Percentiles rank a stretch among this genome's conserved stretches.
Conservation (phyloP, 768 basidiomycete species). For the Cubamyces sp. region DNA sequence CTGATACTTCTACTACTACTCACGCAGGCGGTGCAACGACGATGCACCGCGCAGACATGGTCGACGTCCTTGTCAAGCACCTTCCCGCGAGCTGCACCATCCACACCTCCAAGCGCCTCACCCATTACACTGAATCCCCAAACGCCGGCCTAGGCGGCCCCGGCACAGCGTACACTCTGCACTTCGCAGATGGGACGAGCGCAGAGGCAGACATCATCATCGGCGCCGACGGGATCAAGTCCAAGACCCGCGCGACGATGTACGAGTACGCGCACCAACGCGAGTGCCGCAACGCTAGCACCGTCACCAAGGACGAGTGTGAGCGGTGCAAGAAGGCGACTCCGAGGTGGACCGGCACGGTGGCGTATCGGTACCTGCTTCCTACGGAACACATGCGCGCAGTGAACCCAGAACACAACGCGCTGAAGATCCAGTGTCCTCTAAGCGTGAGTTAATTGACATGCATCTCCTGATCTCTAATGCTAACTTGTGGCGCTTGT, state of each 20-base stretch:
- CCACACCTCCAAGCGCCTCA: constrained; percentile 31
- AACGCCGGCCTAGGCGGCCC: constrained; percentile 2
- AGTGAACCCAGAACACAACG: constrained; percentile 24
- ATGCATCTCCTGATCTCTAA: background rate
- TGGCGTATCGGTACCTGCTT: constrained; percentile 34
- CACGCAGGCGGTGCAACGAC: constrained; percentile 29
- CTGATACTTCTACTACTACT: background rate
- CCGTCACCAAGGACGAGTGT: constrained; percentile 10
- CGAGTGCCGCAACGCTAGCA: constrained; percentile 7
- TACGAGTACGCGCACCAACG: constrained; percentile 22
- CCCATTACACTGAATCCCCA: constrained; percentile 22
- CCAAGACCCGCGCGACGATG: constrained; percentile 31
- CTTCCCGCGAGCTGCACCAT: constrained; percentile 25
- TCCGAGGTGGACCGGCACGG: constrained; percentile 34
- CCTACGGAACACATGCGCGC: constrained; percentile 27
- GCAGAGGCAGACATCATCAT: constrained; percentile 33
- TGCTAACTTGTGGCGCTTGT: background rate
- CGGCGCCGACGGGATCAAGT: constrained; percentile 36
- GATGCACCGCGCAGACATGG: constrained; percentile 35
- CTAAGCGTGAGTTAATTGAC: constrained; percentile 16
- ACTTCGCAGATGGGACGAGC: constrained; percentile 29
- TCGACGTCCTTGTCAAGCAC: constrained; percentile 27
- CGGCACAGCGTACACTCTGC: constrained; percentile 16
- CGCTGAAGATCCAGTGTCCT: constrained; percentile 13
- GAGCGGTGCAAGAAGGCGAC: constrained; percentile 18